Base-by-base conservation (phyloP, 306 rosid species). In the Citrullus mucosospermus region DNA sequence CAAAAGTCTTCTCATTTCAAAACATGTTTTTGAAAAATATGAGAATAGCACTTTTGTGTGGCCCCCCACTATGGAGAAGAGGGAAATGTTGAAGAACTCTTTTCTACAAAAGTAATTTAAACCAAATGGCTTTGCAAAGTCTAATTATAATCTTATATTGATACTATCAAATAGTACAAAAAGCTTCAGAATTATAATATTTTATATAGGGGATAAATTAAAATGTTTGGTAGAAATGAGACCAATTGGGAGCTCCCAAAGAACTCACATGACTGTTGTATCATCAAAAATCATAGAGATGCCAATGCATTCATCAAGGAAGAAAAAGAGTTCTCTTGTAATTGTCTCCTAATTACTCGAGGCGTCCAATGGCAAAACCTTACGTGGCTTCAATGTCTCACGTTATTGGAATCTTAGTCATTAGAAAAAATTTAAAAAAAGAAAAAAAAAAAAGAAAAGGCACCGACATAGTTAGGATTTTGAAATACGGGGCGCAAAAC, bases 211-310 rank as follows among this genome's bases (percentile, higher is more conserved):
- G 9, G 22, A 67, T 67, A 67, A 39, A 39, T 67, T 41, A n/a
- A 67, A 39, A 67, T 67, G 75, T 69, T 43, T 22, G 75, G 75
- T 67, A 43, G 53, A 67, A 67, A 67, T 67, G 74, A 67, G 74
- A 67, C 74, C 74, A 67, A 67, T 44, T 44, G 75, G 75, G 38
- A 69, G 75, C n/a, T 69, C 75, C 75, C 75, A 22, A 69, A 69
- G 75, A 43, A 69, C 55, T 69, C 75, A 44, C 75, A 69, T 69
- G 36, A 69, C 36, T 20, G 36, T 43, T 18, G 75, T 44, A 69
- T 69, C 34, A 65, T 38, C 16, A 43, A n/a, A 67, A 68, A 68
- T 68, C 18, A 68, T 41, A 44, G 51, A 66, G 73, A 66, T 38
- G 51, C 48, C 71, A 63, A 34, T 62, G 11, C 44, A 63, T 25